Base-by-base conservation (phyloP, 2,329 filamentous ascomycete species). In the Trichoderma harzianum region DNA sequence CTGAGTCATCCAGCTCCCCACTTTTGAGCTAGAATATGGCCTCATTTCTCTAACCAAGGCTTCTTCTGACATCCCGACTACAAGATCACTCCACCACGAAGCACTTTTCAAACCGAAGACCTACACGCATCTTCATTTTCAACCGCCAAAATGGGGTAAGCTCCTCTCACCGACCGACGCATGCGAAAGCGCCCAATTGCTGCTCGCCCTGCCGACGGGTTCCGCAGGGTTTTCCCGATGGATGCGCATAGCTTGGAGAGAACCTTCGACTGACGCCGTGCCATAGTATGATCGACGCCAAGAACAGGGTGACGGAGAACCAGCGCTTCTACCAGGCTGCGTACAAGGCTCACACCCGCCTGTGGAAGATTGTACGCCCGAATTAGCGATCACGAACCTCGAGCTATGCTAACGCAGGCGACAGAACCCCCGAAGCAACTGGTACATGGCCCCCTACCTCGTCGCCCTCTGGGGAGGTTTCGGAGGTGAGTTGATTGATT, bases 321-420 rank as follows among this genome's bases (percentile, higher is more conserved):
- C 93, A 95, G 87, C 87, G 88, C 79, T 83, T 89, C 77, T 94
- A 93, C 86, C 92, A 94, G 85, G 85, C 87, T 76, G 90, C 93
- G 77, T 92, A 92, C 83, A 89, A 88, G 78, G 83, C 85, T 74
- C 88, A 91, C 82, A 85, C 90, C 76, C 90, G 93, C 78, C 83
- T 93, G 81, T 95, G 93, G 92, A 86, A 88, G 83, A 94, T 94
- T 84, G 92, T 95, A 87, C 81, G 91, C 71, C 34, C 67, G 71
- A 71, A 74, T 75, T 73, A 70, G 74, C 73, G 39, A 62, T 58
- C n/a, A 39, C 60, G 21, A 60, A 58, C 28, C 61, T 36, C 26
- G 43, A 14, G 28, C 39, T 55, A 18, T 43, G 11, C 74, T 74
- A 67, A 75, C 70, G 39, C 51, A 68, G 57, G 57, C 24, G 30